Base-by-base conservation (phyloP, 352 stramenopile genomes). In the Globisporangium echinulatum region DNA sequence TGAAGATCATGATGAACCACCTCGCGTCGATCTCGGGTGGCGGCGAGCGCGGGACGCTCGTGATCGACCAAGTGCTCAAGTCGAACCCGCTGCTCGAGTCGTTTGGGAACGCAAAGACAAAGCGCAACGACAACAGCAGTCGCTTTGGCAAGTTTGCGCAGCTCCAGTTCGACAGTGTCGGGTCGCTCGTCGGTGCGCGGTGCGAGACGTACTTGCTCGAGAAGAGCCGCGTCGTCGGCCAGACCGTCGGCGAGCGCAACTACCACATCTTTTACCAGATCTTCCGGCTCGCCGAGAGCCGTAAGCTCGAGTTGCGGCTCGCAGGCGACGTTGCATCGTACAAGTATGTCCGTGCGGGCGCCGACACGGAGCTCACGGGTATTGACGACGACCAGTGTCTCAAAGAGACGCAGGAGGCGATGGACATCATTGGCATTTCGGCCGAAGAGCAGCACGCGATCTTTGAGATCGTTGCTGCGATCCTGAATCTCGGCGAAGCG, bases 251-350 rank as follows among this genome's bases (percentile, higher is more conserved):
- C 0, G 96, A 99, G 72, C 77, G 96, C 48, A 99, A 99, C 72
- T 99, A 98, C 82, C 96, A 99, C 74, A 86, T 99, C 42, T 99
- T 99, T 71, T 99, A 99, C 78, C 87, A 98, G 70, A 80, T 99
- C 54, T 88, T 96, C 68, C 69, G 68, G 15, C 70, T 92, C 15
- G 50, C 65, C 0, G 66, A 76, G 13, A 68, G 63, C 3, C 72
- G 77, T 1, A 87, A 78, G 60, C 56, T 50, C 44, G 71, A 80
- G 39, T 70, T 94, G 51, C 79, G 78, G 47, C 72, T 88, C 36
- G 70, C 78, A 19, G 80, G 88, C 4, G 64, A 74, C 44, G 85
- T 72, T 7, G 68, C 67, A 5, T 82, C 75, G 60, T 92, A 91
- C 72, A 87, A 91, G 59, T 94, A 90, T 62, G 88, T 95, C 71